A percentile compares a stretch with the other conserved stretches of the same genome.
Conservation (phyloP, 176 grass and related monocot genomes). For the Raddia distichophylla region DNA sequence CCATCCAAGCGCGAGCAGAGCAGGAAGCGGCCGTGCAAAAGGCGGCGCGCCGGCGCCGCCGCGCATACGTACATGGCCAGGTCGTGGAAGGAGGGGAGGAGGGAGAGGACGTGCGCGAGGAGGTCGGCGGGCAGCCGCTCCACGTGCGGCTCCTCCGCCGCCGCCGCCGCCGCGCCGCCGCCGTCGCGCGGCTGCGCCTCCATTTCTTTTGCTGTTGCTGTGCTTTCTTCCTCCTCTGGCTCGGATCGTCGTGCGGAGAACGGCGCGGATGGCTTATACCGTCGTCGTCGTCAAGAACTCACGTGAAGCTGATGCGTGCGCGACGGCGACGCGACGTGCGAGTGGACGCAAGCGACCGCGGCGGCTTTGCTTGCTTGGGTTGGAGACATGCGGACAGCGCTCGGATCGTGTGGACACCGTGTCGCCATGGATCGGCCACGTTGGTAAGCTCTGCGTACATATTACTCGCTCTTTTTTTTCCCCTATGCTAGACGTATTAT, state of each 20-base stretch:
- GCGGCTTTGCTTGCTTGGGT: not conserved
- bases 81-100: conserved; percentile 83
- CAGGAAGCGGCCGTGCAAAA: not conserved
- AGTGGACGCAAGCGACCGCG: conserved; percentile 16
- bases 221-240: conserved; percentile 3
- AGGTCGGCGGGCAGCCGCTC: conserved; percentile 78
- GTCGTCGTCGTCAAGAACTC: conserved; percentile 9
- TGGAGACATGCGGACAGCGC: conserved; percentile 13
- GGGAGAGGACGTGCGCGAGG: conserved; percentile 72
- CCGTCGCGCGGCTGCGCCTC: not conserved
- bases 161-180: not conserved
- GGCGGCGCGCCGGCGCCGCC: not conserved
- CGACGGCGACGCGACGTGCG: conserved; percentile 17
- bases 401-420: conserved; percentile 35
- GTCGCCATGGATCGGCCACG: conserved; percentile 2
- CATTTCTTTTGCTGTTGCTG: not conserved
- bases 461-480: too few species aligned
- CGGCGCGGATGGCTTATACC: conserved; percentile 19
- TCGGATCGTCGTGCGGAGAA: not conserved
- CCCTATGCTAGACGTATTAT: too few species aligned
- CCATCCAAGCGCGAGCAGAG: not conserved
- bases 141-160: conserved; percentile 56
- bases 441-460: too few species aligned
- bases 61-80: conserved; percentile 56
- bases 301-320: conserved; percentile 37